Evolutionary conservation across 371 early-diverging fungal species (phyloP), one percentile per base, ranked within the genome.

Genomic region (Circinella minor): DNA sequence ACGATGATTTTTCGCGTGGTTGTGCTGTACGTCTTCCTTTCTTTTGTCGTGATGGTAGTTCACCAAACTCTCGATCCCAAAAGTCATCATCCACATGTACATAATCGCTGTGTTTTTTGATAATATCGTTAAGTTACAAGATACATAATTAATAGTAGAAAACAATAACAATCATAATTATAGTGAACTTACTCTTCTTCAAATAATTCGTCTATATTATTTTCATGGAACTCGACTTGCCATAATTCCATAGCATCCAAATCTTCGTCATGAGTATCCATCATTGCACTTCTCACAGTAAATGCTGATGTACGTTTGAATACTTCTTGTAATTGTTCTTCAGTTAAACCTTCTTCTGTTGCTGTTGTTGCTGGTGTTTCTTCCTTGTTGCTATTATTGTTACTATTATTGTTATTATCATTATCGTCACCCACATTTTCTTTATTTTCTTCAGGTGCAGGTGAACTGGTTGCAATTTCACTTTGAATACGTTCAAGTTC

Each of bases 251-350:
- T 72, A 55, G 93, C 94, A 71, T 93, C 91, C 63, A 87, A 75
- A 70, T 90, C 91, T 18, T 91, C 90, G 18, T 86, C 78, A 36
- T 79, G 72, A 54, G 88, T 86, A 65, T 86, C 81, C 51, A 89
- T 83, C 69, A 86, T 85, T 11, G 91, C 93, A 13, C 91, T 89
- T 66, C 90, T 87, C 36, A 96, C 92, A 0, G 95, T 96, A 76
- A 96, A 96, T 14, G 90, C 90, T 18, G 94, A 93, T 10, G 96
- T 96, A 18, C 93, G 90, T 69, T 89, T 88, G 68, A 96, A 96
- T 39, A 96, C 90, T 76, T 96, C 95, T 71, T 95, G 92, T 10
- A 95, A 80, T 68, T 94, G 94, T 71, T 91, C 92, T 72, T 90
- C 87, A 6, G 96, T 90, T 57, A 96, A 43, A 43, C 43, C 43